Conservation (phyloP, 164 flowering plant species). For the Saururus chinensis region DNA sequence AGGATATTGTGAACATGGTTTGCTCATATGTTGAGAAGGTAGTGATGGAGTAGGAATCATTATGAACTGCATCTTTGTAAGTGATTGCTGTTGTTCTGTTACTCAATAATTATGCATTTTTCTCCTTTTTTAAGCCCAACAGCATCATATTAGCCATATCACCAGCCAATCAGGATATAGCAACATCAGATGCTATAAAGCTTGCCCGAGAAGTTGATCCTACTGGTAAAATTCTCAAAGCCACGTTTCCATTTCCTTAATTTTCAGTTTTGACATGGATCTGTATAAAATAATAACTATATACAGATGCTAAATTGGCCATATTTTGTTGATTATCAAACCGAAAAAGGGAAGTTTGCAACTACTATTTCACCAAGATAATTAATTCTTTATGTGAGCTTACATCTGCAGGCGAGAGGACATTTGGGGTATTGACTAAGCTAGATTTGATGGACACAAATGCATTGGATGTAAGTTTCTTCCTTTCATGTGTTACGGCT, state of each 20-base stretch:
- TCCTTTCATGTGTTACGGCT: neutral
- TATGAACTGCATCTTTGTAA: neutral
- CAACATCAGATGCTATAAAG: conserved; percentile 67
- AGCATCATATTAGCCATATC: conserved; percentile 59
- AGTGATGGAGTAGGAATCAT: neutral
- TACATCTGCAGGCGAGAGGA: conserved; percentile 45
- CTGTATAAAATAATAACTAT: too few relatives aligned
- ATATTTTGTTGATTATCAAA: neutral
- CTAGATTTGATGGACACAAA: conserved; percentile 73
- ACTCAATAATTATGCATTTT: too few relatives aligned
- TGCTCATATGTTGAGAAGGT: conserved; percentile 85
- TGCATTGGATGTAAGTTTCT: conserved; percentile 55
- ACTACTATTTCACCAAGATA: neutral
- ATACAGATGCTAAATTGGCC: neutral
- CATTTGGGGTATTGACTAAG: conserved; percentile 65
- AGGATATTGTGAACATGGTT: conserved; percentile 85
- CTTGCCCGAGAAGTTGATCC: conserved; percentile 72
- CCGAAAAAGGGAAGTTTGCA: neutral
- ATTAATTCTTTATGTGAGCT: neutral
- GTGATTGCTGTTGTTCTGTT: neutral
- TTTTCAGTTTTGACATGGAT: neutral
- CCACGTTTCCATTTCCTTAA: neutral
- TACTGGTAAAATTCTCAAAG: conserved; percentile 24
- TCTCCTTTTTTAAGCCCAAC: conserved; percentile 38
- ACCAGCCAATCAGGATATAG: conserved; percentile 70